Evolutionary conservation across 495 filamentous ascomycete genomes (phyloP).

Genomic region (Podospora pseudocomata): DNA sequence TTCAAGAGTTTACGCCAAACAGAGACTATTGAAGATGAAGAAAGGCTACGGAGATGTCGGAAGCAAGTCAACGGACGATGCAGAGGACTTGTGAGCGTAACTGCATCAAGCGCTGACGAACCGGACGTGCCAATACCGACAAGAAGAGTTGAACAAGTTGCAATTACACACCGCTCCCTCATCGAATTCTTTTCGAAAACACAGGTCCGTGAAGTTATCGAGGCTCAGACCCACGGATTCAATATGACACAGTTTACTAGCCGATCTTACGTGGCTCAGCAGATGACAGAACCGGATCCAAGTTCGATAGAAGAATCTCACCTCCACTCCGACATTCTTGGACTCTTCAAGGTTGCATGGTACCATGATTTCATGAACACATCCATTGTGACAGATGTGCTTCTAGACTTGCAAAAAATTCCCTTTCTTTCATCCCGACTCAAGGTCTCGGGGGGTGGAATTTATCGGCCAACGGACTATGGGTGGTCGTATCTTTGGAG

Average conservation of each 20-base stretch:
- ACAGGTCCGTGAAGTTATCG: background rate
- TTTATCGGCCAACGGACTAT: background rate
- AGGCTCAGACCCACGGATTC: background rate
- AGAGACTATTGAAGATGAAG: background rate
- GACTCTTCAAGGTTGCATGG: background rate
- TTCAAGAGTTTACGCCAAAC: background rate
- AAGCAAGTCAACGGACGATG: background rate
- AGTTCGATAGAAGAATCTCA: background rate
- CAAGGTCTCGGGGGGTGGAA: background rate
- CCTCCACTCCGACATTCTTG: background rate
- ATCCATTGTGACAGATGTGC: background rate
- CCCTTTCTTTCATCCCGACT: background rate
- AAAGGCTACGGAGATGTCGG: background rate
- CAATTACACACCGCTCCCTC: background rate
- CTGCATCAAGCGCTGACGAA: background rate
- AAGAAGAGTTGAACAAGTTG: background rate
- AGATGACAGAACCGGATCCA: background rate
- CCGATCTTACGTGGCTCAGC: background rate
- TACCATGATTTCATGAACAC: background rate
- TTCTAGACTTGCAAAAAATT: background rate
- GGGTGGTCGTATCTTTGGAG: background rate
- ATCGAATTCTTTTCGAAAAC: background rate
- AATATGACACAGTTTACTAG: background rate
- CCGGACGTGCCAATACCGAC: background rate
- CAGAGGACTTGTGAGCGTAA: background rate